These are phyloP conservation scores for Monosporascus sp. DNA, from an alignment of 2,329 filamentous ascomycete species.

Conservation along the genomic window DNA sequence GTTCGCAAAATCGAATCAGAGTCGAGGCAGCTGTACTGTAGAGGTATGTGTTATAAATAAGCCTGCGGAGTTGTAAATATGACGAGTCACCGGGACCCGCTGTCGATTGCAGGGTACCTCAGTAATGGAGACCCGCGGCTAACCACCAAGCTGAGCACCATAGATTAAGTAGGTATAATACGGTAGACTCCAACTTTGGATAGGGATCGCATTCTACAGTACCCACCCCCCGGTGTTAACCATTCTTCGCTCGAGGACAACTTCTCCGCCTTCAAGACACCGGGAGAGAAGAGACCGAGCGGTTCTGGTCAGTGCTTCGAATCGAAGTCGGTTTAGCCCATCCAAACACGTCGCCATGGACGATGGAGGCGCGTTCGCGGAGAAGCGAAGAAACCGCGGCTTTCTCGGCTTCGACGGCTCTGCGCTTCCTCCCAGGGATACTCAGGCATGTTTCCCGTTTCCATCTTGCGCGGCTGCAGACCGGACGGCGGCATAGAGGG, in stretches of 20 bases:
- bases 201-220: background rate
- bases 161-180: no score
- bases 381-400: slow-evolving; percentile 40
- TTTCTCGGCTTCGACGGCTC: slow-evolving; percentile 48
- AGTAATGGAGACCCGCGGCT: no score
- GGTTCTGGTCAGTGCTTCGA: background rate
- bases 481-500: no score
- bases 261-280: background rate
- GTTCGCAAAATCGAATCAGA: no score
- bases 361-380: slow-evolving; percentile 25
- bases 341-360: slow-evolving; percentile 11
- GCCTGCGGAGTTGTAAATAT: no score
- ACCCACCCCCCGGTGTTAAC: background rate
- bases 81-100: no score
- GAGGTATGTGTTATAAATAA: no score
- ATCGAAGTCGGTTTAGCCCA: background rate
- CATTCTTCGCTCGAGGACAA: background rate
- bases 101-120: no score
- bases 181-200: background rate
- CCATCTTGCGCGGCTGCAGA: background rate
- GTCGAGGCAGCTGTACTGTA: no score
- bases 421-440: slow-evolving; percentile 44
- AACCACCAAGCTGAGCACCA: no score
- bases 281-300: background rate
- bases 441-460: slow-evolving; percentile 33